phyloP scores from a whole-genome alignment of 2,329 filamentous ascomycete species.

The Metarhizium guizhouense region DNA sequence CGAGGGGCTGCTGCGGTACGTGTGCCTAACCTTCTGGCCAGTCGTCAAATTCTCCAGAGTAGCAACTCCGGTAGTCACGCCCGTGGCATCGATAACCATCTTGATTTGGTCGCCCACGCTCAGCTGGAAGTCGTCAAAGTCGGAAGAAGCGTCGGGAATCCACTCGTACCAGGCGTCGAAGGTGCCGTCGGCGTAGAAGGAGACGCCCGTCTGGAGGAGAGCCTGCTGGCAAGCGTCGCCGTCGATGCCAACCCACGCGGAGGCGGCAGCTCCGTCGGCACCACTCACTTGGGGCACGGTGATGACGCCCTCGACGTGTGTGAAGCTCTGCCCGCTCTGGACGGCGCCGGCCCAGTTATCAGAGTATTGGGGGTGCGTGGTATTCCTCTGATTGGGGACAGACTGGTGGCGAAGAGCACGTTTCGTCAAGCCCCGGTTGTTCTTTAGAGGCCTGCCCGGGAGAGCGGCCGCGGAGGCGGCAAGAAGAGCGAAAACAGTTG shows the following conservation, averaged over 20 bases:
- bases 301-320: slow-evolving; percentile 19
- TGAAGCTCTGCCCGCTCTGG: slow-evolving; percentile 16
- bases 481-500: slow-evolving; percentile 8
- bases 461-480: slow-evolving; percentile 10
- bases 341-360: slow-evolving; percentile 13
- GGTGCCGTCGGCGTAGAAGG: slow-evolving; percentile 25
- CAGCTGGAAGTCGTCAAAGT: slow-evolving; percentile 25
- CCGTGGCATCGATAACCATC: slow-evolving; percentile 19
- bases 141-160: slow-evolving; percentile 32
- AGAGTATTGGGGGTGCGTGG: slow-evolving; percentile 10
- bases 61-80: slow-evolving; percentile 16
- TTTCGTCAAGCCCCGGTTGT: not conserved
- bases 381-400: slow-evolving; percentile 7
- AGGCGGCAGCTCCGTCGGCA: slow-evolving; percentile 8
- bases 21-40: slow-evolving; percentile 42
- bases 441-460: not conserved
- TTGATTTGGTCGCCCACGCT: slow-evolving; percentile 20
- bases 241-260: slow-evolving; percentile 39
- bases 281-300: slow-evolving; percentile 17
- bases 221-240: slow-evolving; percentile 32
- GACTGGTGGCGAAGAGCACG: slow-evolving; percentile 7
- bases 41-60: slow-evolving; percentile 38
- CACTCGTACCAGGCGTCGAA: slow-evolving; percentile 39
- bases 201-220: slow-evolving; percentile 33
- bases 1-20: slow-evolving; percentile 33